Evolutionary conservation across 495 filamentous ascomycete genomes (phyloP), one percentile per base, ranked within the genome.

Genomic region (Cladorrhinum samala): DNA sequence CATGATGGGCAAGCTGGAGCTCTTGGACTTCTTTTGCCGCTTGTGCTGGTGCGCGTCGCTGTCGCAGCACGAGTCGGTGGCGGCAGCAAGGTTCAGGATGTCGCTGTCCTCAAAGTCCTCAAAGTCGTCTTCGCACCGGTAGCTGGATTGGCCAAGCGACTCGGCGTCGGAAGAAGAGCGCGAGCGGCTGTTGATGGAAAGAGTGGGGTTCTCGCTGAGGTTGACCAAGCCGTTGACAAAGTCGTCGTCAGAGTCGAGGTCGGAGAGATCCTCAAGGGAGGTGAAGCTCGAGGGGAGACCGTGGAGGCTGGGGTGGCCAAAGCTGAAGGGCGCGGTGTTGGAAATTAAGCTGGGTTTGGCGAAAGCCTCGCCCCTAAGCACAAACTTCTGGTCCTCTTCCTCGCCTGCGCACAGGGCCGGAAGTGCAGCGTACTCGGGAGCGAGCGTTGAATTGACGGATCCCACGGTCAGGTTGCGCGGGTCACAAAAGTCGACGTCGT

Each of bases 161-260:
- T 83, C 69, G 2, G 84, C 81, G 21, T 71, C 72, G 9, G 78
- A 82, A 57, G 82, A 80, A 30, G 91, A 88, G 58, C 90, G 82
- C 74, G 94, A 95, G 59, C 80, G 85, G 61, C 84, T 83, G 46
- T 65, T 81, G 85, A 39, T 77, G 75, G 25, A 75, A 76, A 19
- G 81, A 68, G 36, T 77, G 76, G 30, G 69, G n/a, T 65, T 55
- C n/a, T 68, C 72, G 24, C 58, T 59, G 58, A 90, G 85, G 52
- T 85, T 83, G 53, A 91, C 84, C 8, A 95, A 77, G 43, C 83
- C 82, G 68, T 82, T 85, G 51, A 85, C 81, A 60, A 94, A 86
- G 59, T 95, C 90, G 76, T 93, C 90, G 33, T 96, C 92, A 0
- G 88, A 92, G 68, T 96, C 93, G 46, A 96, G 80, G 59, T 95